Evolutionary conservation across 192 early-diverging fungal species (phyloP), one percentile per base, ranked within the genome.

Genomic region (Podila horticola): DNA sequence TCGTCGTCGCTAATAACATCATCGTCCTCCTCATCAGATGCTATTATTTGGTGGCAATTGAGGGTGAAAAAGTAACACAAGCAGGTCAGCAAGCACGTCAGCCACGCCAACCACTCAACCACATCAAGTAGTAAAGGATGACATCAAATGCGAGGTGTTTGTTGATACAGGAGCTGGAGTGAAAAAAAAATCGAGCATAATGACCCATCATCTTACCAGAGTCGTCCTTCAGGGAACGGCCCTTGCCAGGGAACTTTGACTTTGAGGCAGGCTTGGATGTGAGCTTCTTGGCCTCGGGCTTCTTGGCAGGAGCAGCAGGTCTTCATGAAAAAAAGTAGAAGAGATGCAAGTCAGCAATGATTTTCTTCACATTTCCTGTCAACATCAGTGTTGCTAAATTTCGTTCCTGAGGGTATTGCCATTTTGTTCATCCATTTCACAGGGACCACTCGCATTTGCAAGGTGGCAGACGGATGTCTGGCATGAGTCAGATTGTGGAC

Each of bases 161-260:
- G 50, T 31, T 31, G 31, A 31, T 4, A 31, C 31, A 31, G 31
- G 34, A 36, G 11, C 34, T 10, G 6, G 0, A 10, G 9, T 36
- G 9, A 61, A 50, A 45, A 48, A 15, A 31, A 12, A 10, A 41
- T 31, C 5, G 15, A 49, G 3, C 29, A 66, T 20, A 3, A 34
- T 38, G 19, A 24, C 24, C 22, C 5, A 55, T 29, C 45, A 62
- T 70, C 20, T 51, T 31, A 41, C 64, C 36, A 29, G 34, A 64
- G 34, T 48, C 17, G 6, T 24, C 11, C n/a, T 50, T 72, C 41
- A 81, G 34, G 1, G 77, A 81, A 33, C 45, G 70, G 48, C 77
- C 77, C 48, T 81, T 81, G 34, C 77, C 77, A 50, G 77, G 77
- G 63, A 81, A 81, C 71, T 69, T 81, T 69, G 77, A 60, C 69